Percentiles rank a stretch among this genome's conserved stretches.
These are phyloP conservation scores for Fusarium annulatum DNA, from an alignment of 2,329 filamentous ascomycete species.

Conservation along the genomic window DNA sequence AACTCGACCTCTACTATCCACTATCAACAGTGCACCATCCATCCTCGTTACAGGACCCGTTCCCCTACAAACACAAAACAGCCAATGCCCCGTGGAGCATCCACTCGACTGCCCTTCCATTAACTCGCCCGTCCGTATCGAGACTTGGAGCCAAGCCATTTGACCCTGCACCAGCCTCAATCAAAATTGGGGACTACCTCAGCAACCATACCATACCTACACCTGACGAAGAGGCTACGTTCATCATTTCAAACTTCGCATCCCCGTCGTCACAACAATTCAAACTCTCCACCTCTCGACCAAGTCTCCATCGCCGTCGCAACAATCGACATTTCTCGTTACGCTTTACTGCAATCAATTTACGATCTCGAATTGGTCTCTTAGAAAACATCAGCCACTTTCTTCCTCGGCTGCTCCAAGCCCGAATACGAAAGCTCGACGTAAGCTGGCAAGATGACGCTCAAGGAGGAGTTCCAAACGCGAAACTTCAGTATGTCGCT, in stretches of 20 bases:
- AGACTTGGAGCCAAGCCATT: slow-evolving; percentile 37
- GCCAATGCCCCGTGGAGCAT: slow-evolving; percentile 31
- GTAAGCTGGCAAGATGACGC: slow-evolving; percentile 68
- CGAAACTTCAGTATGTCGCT: slow-evolving; percentile 76
- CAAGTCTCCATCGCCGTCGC: slow-evolving; percentile 27
- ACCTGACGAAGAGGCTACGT: slow-evolving; percentile 49
- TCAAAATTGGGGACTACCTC: slow-evolving; percentile 44
- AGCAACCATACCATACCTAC: slow-evolving; percentile 17
- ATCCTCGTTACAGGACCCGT: slow-evolving; percentile 23
- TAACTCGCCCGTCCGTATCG: slow-evolving; percentile 14
- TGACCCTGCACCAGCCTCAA: slow-evolving; percentile 42
- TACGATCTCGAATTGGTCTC: slow-evolving; percentile 16
- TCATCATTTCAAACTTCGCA: slow-evolving; percentile 44
- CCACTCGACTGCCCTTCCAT: slow-evolving; percentile 4
- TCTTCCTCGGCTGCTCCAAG: slow-evolving; percentile 15
- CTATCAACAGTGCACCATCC: slow-evolving; percentile 15
- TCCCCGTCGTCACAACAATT: slow-evolving; percentile 32
- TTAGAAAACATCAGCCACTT: slow-evolving; percentile 9
- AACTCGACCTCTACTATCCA: background rate
- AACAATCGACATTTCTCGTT: slow-evolving; percentile 32
- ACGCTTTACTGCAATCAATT: slow-evolving; percentile 2
- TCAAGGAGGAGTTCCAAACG: slow-evolving; percentile 78
- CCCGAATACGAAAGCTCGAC: slow-evolving; percentile 39
- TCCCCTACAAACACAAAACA: slow-evolving; percentile 36
- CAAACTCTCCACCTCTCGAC: slow-evolving; percentile 17